These are phyloP conservation scores for Ramaria rubella DNA, from an alignment of 768 basidiomycete species.

Conservation along the genomic window DNA sequence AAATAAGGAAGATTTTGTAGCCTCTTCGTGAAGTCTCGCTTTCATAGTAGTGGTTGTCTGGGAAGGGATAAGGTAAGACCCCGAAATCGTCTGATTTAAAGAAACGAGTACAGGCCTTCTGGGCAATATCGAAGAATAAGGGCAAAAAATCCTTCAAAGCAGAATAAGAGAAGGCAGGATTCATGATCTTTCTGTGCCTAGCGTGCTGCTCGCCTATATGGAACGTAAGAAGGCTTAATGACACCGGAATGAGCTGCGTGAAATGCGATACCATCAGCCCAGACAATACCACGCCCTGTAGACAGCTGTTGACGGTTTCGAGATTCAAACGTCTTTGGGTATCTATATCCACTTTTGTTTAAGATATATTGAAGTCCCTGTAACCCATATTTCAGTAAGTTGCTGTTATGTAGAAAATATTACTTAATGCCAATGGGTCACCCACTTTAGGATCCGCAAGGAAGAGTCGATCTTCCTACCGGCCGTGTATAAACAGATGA, in stretches of 20 bases:
- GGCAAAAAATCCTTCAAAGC: constrained; percentile 31
- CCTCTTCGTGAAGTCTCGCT: constrained; percentile 31
- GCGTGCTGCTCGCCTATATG: constrained; percentile 21
- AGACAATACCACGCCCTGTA: constrained; percentile 20
- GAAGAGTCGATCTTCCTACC: constrained; percentile 45
- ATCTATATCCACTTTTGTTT: constrained; percentile 23
- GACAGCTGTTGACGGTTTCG: constrained; percentile 11
- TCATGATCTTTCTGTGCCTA: constrained; percentile 30
- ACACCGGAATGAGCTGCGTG: background rate
- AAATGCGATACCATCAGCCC: constrained; percentile 12
- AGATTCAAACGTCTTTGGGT: constrained; percentile 15
- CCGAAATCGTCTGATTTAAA: background rate
- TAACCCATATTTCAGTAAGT: background rate
- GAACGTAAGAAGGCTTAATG: background rate
- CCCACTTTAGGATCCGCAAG: constrained; percentile 47
- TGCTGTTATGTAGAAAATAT: background rate
- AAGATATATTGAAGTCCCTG: constrained; percentile 23
- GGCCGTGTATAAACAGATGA: background rate
- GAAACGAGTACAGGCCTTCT: constrained; percentile 16
- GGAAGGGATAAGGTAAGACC: background rate
- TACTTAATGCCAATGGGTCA: background rate
- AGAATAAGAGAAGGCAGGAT: constrained; percentile 33
- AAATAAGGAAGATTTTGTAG: constrained; percentile 36
- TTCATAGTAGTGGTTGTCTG: constrained; percentile 48
- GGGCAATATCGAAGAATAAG: constrained; percentile 16